These are phyloP conservation scores for Pleodorina starrii DNA, from an alignment of 139 green algal species.

Conservation along the genomic window DNA sequence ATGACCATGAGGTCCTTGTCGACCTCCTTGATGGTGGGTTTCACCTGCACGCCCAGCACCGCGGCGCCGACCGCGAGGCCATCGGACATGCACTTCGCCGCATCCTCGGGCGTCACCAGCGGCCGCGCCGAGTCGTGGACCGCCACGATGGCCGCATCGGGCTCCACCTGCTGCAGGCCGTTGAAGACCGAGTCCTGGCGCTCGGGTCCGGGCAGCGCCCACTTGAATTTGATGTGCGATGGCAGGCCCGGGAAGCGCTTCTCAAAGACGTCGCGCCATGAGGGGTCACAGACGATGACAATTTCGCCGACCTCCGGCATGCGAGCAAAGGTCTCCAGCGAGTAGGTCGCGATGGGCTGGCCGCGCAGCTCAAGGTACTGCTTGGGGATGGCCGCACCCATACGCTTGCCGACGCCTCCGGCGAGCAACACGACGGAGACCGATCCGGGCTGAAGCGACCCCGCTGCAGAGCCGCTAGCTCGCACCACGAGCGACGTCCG, in stretches of 20 bases:
- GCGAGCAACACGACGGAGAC: constrained; percentile 93
- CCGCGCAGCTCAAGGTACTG: constrained; percentile 95
- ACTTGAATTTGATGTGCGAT: constrained; percentile 72
- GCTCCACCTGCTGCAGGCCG: constrained; percentile 74
- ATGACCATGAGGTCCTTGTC: constrained; percentile 79
- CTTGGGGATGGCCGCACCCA: constrained; percentile 97
- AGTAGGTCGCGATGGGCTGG: constrained; percentile 89
- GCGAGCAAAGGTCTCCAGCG: constrained; percentile 84
- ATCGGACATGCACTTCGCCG: constrained; percentile 53
- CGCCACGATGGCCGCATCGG: constrained; percentile 81
- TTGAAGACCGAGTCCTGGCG: constrained; percentile 96
- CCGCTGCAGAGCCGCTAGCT: background rate
- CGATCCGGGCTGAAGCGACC: constrained; percentile 20
- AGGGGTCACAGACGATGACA: constrained; percentile 94
- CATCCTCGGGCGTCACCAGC: constrained; percentile 82
- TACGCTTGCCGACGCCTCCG: constrained; percentile 95
- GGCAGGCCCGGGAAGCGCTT: constrained; percentile 52
- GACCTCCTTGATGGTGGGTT: constrained; percentile 98
- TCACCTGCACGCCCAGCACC: constrained; percentile 95
- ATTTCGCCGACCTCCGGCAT: constrained; percentile 94
- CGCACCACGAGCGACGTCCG: background rate
- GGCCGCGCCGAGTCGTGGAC: constrained; percentile 97
- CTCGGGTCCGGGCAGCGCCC: constrained; percentile 92
- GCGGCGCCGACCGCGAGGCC: constrained; percentile 82
- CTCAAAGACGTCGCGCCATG: constrained; percentile 81